phyloP scores from a whole-genome alignment of 2,329 filamentous ascomycete species.

The Exophiala sp. region DNA sequence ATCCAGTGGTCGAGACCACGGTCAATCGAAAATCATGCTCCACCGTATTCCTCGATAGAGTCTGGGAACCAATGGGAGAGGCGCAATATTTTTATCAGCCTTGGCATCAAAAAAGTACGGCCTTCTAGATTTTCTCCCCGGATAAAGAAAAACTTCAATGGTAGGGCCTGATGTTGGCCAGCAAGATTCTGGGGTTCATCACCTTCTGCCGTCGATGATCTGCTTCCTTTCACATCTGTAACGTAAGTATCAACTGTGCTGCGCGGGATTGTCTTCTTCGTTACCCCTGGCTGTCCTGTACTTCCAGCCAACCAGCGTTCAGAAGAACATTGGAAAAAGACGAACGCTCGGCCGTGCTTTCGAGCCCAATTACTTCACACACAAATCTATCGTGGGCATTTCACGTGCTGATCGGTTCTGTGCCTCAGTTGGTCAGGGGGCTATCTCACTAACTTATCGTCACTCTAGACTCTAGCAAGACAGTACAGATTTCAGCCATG shows the following conservation, averaged over 20 bases:
- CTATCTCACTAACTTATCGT: conserved; percentile 1
- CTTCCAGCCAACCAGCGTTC: background rate
- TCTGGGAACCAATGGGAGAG: background rate
- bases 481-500: conserved; percentile 1
- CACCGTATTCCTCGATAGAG: background rate
- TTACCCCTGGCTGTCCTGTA: background rate
- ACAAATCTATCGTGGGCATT: too few species aligned
- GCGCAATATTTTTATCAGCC: background rate
- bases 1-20: too few species aligned
- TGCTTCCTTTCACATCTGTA: background rate
- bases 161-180: background rate
- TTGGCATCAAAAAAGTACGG: conserved; percentile 4
- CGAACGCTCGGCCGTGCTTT: too few species aligned
- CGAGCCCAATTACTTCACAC: too few species aligned
- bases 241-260: background rate
- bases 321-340: background rate
- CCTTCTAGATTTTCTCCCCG: conserved; percentile 1
- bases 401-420: too few species aligned
- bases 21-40: too few species aligned
- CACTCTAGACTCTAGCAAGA: background rate
- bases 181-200: background rate
- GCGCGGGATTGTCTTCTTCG: background rate
- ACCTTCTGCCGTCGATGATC: background rate
- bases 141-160: background rate
- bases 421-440: background rate